phyloP scores from a whole-genome alignment of 345 rosid genomes.

The Populus ilicifolia region DNA sequence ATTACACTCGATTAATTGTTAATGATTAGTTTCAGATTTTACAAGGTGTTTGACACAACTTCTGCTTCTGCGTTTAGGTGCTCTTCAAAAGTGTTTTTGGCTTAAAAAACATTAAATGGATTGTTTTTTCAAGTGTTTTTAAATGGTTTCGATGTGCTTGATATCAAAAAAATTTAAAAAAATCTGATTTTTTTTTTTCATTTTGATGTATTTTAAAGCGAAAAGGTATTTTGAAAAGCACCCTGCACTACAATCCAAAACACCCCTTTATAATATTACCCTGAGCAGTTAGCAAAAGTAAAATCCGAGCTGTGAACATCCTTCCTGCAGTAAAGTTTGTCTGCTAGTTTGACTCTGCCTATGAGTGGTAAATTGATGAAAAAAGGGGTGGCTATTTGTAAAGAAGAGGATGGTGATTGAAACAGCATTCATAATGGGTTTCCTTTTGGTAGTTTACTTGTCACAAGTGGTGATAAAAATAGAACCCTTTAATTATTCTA shows the following conservation, averaged over 20 bases:
- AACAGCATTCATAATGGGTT: neutral
- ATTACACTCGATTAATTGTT: neutral
- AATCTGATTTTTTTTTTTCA: too few species aligned
- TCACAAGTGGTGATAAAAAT: neutral
- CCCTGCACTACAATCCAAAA: too few species aligned
- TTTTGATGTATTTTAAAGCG: too few species aligned
- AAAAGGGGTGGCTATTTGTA: neutral
- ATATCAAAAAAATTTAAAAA: too few species aligned
- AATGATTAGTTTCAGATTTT: neutral
- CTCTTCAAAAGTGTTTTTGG: too few species aligned
- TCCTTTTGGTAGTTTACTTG: neutral
- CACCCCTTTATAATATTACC: neutral
- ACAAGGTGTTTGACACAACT: too few species aligned
- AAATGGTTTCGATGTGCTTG: too few species aligned
- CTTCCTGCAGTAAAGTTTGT: neutral
- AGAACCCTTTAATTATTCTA: neutral
- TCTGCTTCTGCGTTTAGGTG: too few species aligned
- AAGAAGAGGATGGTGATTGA: neutral
- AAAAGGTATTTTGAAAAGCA: too few species aligned
- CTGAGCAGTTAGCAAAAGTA: neutral
- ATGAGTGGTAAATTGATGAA: neutral
- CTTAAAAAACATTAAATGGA: too few species aligned
- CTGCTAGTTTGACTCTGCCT: neutral
- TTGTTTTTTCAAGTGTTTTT: too few species aligned
- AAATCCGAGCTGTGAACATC: neutral